Conservation (phyloP, 2,329 filamentous ascomycete genomes). For the Sarocladium kiliense region DNA sequence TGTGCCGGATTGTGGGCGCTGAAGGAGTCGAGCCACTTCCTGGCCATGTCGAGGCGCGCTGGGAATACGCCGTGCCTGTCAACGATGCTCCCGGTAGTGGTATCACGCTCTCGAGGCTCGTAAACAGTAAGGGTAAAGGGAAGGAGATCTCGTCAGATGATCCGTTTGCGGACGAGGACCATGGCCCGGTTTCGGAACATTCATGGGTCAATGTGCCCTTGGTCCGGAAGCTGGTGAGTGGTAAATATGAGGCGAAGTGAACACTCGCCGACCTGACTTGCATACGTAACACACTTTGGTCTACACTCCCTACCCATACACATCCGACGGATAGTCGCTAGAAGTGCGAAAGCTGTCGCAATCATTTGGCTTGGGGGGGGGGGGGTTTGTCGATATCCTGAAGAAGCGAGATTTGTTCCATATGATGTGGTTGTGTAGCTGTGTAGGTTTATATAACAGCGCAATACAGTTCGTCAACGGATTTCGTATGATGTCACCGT, state of each 20-base stretch:
- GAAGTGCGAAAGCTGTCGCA: no score
- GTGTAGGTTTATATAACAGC: not conserved
- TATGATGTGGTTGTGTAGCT: not conserved
- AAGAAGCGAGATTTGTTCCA: not conserved
- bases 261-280: no score
- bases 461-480: not conserved
- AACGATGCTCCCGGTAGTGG: conserved; percentile 47
- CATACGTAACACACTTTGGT: no score
- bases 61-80: conserved; percentile 52
- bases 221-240: conserved; percentile 64
- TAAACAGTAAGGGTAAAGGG: conserved; percentile 45
- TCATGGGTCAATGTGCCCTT: conserved; percentile 64
- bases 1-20: conserved; percentile 73
- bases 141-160: conserved; percentile 49
- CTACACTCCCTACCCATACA: no score
- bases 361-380: no score
- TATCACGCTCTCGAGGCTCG: conserved; percentile 58
- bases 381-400: not conserved
- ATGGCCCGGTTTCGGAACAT: conserved; percentile 20
- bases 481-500: not conserved
- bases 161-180: conserved; percentile 59
- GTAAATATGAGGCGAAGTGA: conserved; percentile 57
- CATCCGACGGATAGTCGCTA: no score
- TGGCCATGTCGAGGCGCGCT: conserved; percentile 76
- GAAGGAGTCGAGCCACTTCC: conserved; percentile 65